A percentile compares a stretch with the other conserved stretches of the same genome.
Evolutionary conservation across 164 flowering plant genomes (phyloP).

Genomic region (Dillenia suffruticosa): DNA sequence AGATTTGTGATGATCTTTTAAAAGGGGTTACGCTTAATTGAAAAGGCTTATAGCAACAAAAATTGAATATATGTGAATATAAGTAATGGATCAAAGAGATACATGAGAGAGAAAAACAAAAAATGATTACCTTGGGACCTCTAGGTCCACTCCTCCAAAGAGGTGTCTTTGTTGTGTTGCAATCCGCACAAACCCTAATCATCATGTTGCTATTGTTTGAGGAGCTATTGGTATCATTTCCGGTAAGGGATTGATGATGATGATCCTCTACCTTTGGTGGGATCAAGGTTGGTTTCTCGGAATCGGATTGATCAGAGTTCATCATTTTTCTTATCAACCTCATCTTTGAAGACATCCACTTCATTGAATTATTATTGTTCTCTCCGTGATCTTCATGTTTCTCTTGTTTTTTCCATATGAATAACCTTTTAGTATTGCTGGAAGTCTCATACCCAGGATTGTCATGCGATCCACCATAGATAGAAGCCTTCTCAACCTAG

Average conservation of each 20-base stretch:
- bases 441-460: constrained; percentile 7
- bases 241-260: constrained; percentile 9
- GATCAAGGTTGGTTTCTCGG: constrained; percentile 1
- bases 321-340: constrained; percentile 62
- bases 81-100: not conserved
- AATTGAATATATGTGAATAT: too few species aligned
- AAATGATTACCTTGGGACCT: constrained; percentile 77
- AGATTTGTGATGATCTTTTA: too few species aligned
- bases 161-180: constrained; percentile 44
- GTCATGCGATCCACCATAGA: constrained; percentile 19
- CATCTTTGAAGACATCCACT: constrained; percentile 79
- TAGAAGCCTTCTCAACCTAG: constrained; percentile 17
- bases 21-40: too few species aligned
- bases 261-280: constrained; percentile 19
- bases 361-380: constrained; percentile 18
- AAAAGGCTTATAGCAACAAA: too few species aligned
- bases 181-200: constrained; percentile 48
- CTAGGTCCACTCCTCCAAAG: constrained; percentile 38
- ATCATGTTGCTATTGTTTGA: constrained; percentile 21
- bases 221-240: constrained; percentile 17
- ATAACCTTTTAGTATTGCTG: constrained; percentile 11
- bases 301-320: constrained; percentile 20
- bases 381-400: constrained; percentile 10
- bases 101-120: not conserved
- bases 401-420: constrained; percentile 27